These are phyloP conservation scores for Escallonia rubra DNA, from an alignment of 129 eudicot species.

Conservation along the genomic window DNA sequence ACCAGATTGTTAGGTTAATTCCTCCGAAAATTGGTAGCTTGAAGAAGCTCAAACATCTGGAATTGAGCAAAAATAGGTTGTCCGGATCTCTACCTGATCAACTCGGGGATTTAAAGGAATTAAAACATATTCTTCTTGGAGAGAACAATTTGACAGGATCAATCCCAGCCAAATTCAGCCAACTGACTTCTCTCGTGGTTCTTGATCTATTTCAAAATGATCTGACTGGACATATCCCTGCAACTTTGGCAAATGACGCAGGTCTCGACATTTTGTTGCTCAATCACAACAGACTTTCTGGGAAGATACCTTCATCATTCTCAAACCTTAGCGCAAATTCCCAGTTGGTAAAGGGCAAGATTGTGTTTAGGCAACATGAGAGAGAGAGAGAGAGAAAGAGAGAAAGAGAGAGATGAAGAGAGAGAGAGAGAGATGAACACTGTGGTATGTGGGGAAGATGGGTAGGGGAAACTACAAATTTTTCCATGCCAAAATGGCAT, in stretches of 20 bases:
- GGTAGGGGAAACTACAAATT: no score
- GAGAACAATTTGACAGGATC: conserved; percentile 29
- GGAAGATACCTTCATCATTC: conserved; percentile 27
- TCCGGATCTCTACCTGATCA: conserved; percentile 31
- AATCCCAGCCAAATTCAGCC: conserved; percentile 21
- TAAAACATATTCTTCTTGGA: conserved; percentile 19
- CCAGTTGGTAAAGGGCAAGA: no score
- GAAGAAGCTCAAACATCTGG: conserved; percentile 17
- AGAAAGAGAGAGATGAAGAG: no score
- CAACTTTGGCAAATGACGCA: conserved; percentile 10
- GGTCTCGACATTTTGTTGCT: conserved; percentile 19
- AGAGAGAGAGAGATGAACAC: no score
- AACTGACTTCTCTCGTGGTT: conserved; percentile 11
- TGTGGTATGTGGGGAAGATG: no score
- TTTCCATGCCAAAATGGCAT: no score
- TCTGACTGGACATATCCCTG: conserved; percentile 22
- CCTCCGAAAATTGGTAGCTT: conserved; percentile 15
- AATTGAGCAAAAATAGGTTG: conserved; percentile 13
- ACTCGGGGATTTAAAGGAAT: conserved; percentile 18
- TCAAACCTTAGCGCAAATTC: no score
- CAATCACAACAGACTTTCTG: conserved; percentile 25
- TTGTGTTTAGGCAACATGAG: no score
- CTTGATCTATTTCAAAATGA: conserved; percentile 23
- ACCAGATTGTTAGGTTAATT: conserved; percentile 18
- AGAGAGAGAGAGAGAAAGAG: no score